Evolutionary conservation across 257 asterid species (phyloP).

Genomic region (Gentiana dahurica): DNA sequence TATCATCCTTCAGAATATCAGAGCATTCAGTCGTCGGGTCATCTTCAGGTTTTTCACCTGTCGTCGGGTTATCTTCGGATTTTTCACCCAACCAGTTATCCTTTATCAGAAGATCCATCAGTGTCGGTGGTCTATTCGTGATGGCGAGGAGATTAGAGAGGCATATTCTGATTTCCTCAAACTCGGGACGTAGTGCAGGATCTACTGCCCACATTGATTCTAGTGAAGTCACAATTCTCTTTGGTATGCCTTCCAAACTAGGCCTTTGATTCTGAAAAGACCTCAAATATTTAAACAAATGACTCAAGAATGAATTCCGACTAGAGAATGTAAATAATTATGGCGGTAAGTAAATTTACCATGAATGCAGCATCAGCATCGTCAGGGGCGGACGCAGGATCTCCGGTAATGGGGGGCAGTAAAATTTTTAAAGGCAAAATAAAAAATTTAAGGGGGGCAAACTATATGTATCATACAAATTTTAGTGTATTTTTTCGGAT

Average conservation of each 20-base stretch:
- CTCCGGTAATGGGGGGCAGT: too few species aligned
- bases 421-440: too few species aligned
- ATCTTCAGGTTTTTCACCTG: constrained; percentile 16
- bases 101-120: constrained; percentile 7
- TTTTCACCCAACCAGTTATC: constrained; percentile 15
- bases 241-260: constrained; percentile 40
- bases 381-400: too few species aligned
- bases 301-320: too few species aligned
- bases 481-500: too few species aligned
- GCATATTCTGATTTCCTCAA: constrained; percentile 30
- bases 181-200: constrained; percentile 53
- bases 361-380: constrained; percentile 51
- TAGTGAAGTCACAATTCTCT: constrained; percentile 31
- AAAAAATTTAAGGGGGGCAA: constrained; percentile 38
- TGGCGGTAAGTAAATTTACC: constrained; percentile 16
- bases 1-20: constrained; percentile 4
- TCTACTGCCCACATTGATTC: constrained; percentile 53
- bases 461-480: too few species aligned
- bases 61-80: constrained; percentile 12
- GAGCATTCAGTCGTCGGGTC: too few species aligned
- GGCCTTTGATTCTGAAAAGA: constrained; percentile 48
- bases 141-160: constrained; percentile 22
- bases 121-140: constrained; percentile 10
- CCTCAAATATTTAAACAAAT: too few species aligned
- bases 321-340: too few species aligned